Evolutionary conservation across 2,329 filamentous ascomycete species (phyloP).

Genomic region (Curvularia sp.): DNA sequence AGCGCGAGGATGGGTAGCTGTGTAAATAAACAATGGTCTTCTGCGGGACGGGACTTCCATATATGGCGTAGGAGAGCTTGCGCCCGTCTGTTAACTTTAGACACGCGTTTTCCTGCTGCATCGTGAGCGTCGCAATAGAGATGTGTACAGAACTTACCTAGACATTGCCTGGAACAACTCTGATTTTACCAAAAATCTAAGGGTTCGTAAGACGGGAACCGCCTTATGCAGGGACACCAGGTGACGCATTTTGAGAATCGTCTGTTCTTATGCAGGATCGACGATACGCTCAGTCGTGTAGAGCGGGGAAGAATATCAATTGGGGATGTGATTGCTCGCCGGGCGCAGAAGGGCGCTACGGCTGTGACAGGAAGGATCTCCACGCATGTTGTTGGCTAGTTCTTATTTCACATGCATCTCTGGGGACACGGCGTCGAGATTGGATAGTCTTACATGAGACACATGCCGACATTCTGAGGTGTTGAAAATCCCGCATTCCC

Average conservation of each 20-base stretch:
- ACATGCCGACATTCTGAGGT: background rate
- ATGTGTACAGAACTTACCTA: background rate
- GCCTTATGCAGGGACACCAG: constrained; percentile 7
- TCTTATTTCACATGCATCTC: constrained; percentile 18
- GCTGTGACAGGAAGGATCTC: constrained; percentile 13
- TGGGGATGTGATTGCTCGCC: constrained; percentile 6
- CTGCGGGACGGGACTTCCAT: constrained; percentile 53
- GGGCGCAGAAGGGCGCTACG: constrained; percentile 11
- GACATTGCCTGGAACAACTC: background rate
- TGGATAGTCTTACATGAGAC: background rate
- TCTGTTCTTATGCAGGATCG: constrained; percentile 15
- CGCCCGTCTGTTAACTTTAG: constrained; percentile 49
- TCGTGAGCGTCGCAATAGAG: background rate
- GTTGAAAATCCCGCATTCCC: background rate
- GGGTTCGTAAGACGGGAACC: constrained; percentile 5
- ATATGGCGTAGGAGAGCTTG: constrained; percentile 55
- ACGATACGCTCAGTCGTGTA: constrained; percentile 14
- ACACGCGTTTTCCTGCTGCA: constrained; percentile 33
- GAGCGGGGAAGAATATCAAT: constrained; percentile 13
- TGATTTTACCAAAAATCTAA: background rate
- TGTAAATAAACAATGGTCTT: constrained; percentile 54
- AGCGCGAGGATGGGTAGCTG: constrained; percentile 54
- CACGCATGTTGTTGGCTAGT: constrained; percentile 9
- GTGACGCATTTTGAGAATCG: constrained; percentile 11
- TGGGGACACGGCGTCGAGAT: background rate